Percentiles rank a stretch among this genome's conserved stretches.
Conservation (phyloP, 768 basidiomycete genomes). For the Pisolithus marmoratus region DNA sequence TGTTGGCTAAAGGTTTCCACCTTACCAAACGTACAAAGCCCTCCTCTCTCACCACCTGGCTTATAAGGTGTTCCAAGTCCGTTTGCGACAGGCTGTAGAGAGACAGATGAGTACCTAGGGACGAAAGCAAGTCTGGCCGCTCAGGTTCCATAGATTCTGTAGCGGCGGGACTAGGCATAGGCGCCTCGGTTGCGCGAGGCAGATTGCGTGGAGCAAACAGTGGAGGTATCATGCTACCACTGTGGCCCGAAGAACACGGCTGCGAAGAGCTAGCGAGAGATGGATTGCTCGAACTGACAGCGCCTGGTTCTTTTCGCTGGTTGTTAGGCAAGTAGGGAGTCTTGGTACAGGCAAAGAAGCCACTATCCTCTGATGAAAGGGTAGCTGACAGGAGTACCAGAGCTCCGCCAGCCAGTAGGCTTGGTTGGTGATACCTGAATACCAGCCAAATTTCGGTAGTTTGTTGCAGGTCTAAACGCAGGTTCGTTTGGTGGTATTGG, state of each 20-base stretch:
- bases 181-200: conserved; percentile 3
- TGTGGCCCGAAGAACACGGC: conserved; percentile 22
- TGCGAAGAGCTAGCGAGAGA: conserved; percentile 31
- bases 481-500: neutral
- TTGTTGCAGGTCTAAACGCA: neutral
- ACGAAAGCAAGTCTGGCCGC: conserved; percentile 26
- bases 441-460: conserved; percentile 3
- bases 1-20: neutral
- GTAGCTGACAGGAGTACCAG: neutral
- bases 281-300: conserved; percentile 2
- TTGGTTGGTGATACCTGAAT: neutral
- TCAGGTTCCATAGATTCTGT: conserved; percentile 3
- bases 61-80: conserved; percentile 52
- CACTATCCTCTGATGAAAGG: conserved; percentile 23
- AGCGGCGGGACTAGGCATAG: conserved; percentile 5
- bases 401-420: neutral
- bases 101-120: conserved; percentile 39
- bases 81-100: conserved; percentile 49
- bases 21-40: conserved; percentile 73
- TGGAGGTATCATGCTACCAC: conserved; percentile 22
- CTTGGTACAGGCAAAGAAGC: conserved; percentile 25
- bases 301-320: neutral
- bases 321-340: conserved; percentile 6
- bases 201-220: conserved; percentile 23
- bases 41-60: conserved; percentile 64